A percentile compares a stretch with the other conserved stretches of the same genome.
phyloP scores from a whole-genome alignment of 805 yeast species.

The Teunomyces cretensis region DNA sequence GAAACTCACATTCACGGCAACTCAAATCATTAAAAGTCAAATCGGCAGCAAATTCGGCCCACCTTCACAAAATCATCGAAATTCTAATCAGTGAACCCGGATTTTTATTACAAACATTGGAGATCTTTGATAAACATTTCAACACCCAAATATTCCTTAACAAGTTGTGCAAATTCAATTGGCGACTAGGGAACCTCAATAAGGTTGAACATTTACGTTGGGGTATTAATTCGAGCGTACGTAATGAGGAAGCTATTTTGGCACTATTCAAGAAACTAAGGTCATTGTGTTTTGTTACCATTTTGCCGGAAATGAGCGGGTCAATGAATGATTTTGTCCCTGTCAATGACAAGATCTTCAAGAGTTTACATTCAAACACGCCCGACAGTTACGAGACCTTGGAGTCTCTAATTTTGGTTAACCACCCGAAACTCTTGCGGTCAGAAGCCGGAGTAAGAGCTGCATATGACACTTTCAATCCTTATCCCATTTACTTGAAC shows the following conservation, averaged over 20 bases:
- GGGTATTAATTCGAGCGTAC: slow-evolving; percentile 25
- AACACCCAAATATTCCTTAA: slow-evolving; percentile 24
- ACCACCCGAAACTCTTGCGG: slow-evolving; percentile 24
- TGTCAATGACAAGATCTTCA: slow-evolving; percentile 12
- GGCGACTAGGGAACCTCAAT: slow-evolving; percentile 25
- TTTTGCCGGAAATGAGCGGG: slow-evolving; percentile 17
- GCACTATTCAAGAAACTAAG: slow-evolving; percentile 22
- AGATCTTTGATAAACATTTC: slow-evolving; percentile 25
- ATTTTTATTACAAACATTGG: slow-evolving; percentile 22
- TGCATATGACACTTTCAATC: slow-evolving; percentile 18
- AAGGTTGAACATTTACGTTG: slow-evolving; percentile 22
- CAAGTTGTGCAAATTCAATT: slow-evolving; percentile 23
- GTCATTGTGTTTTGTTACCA: slow-evolving; percentile 20
- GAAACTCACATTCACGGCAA: slow-evolving; percentile 13
- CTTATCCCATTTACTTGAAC: slow-evolving; percentile 24
- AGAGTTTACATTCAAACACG: slow-evolving; percentile 3
- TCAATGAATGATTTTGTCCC: slow-evolving; percentile 19
- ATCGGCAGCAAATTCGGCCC: slow-evolving; percentile 19
- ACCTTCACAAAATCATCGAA: slow-evolving; percentile 29
- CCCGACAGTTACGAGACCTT: slow-evolving; percentile 8
- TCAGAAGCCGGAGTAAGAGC: slow-evolving; percentile 9
- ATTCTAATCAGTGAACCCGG: slow-evolving; percentile 22
- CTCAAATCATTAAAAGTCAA: slow-evolving; percentile 21
- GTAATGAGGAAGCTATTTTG: slow-evolving; percentile 19
- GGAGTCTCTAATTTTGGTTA: slow-evolving; percentile 22